Conservation (phyloP, 2,329 filamentous ascomycete species). For the Hirsutella thompsonii region DNA sequence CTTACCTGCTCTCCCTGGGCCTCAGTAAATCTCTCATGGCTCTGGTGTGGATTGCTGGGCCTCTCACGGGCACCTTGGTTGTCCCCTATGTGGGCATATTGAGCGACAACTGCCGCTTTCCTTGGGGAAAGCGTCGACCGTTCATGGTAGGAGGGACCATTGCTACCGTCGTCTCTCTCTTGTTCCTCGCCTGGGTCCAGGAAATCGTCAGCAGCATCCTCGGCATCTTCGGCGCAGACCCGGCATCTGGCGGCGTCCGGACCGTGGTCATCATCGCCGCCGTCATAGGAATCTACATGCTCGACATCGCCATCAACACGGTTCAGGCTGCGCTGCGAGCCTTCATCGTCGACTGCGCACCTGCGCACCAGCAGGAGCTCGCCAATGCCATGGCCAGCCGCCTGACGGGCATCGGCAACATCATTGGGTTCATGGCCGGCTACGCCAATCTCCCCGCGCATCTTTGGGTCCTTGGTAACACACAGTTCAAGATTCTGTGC, state of each 20-base stretch:
- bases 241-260: constrained; percentile 51
- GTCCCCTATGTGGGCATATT: constrained; percentile 75
- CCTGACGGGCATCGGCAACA: constrained; percentile 77
- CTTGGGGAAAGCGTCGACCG: constrained; percentile 68
- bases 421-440: constrained; percentile 78
- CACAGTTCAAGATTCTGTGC: constrained; percentile 88
- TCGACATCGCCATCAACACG: constrained; percentile 95
- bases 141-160: constrained; percentile 63
- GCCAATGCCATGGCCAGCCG: constrained; percentile 93
- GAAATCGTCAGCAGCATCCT: constrained; percentile 59
- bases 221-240: constrained; percentile 55
- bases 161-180: constrained; percentile 53
- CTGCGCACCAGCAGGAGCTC: constrained; percentile 82
- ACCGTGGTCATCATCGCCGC: constrained; percentile 62
- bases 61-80: constrained; percentile 64
- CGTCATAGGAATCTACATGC: constrained; percentile 74
- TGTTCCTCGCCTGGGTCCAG: constrained; percentile 61
- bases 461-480: constrained; percentile 70
- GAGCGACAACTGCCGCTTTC: constrained; percentile 62
- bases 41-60: constrained; percentile 74
- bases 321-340: constrained; percentile 86
- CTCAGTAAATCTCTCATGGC: constrained; percentile 75
- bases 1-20: constrained; percentile 67
- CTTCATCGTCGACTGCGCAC: constrained; percentile 87
- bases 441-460: constrained; percentile 66